These are phyloP conservation scores for Penicillium griseofulvum DNA, from an alignment of 2,329 filamentous ascomycete species.

Conservation along the genomic window DNA sequence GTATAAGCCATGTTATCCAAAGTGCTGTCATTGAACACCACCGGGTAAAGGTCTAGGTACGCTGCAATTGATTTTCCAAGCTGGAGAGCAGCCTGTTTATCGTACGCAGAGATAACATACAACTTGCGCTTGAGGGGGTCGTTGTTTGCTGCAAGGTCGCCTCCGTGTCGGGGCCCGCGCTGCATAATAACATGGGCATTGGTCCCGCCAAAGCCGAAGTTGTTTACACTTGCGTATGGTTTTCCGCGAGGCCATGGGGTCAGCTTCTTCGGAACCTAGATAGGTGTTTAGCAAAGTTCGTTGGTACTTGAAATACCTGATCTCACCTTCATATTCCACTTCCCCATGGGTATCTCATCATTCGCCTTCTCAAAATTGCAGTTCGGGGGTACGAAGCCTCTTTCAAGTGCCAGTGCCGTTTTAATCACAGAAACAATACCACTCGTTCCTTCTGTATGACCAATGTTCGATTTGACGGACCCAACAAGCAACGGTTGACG, in stretches of 20 bases:
- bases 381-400: conserved; percentile 28
- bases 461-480: conserved; percentile 32
- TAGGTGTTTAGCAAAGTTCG: background rate
- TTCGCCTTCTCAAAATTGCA: conserved; percentile 25
- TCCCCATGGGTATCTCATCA: conserved; percentile 25
- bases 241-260: conserved; percentile 28
- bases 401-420: conserved; percentile 26
- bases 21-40: conserved; percentile 16
- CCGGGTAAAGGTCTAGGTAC: conserved; percentile 19
- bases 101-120: conserved; percentile 17
- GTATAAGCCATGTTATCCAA: conserved; percentile 25
- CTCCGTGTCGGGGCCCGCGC: conserved; percentile 18
- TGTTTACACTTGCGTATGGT: conserved; percentile 30
- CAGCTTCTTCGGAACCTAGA: conserved; percentile 21
- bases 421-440: conserved; percentile 31
- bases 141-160: conserved; percentile 12
- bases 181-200: conserved; percentile 35
- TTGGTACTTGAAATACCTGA: too few species aligned
- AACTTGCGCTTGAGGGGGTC: conserved; percentile 15
- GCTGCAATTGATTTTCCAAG: conserved; percentile 12
- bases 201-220: conserved; percentile 38
- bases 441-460: conserved; percentile 29
- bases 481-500: conserved; percentile 27
- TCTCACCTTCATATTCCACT: conserved; percentile 27
- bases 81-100: conserved; percentile 18